Conservation (phyloP, 2,329 filamentous ascomycete species). For the Kalmusia sp. region DNA sequence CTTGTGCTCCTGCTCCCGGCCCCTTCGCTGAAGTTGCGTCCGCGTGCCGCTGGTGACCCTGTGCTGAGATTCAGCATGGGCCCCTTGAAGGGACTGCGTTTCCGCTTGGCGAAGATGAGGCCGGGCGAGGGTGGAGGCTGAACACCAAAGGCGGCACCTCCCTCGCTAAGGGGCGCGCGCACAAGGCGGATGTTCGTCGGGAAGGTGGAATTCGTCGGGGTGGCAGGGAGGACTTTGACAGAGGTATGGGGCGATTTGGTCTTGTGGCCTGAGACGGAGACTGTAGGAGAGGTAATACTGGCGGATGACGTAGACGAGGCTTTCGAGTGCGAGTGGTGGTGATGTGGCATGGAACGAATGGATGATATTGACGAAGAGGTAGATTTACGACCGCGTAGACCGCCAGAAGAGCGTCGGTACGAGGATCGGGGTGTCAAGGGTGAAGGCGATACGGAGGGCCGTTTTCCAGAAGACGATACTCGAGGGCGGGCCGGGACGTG, state of each 20-base stretch:
- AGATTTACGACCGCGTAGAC: constrained; percentile 89
- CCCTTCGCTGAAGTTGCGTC: neutral
- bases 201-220: constrained; percentile 75
- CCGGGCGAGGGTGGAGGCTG: constrained; percentile 67
- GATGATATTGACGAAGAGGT: constrained; percentile 95
- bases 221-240: constrained; percentile 93
- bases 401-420: constrained; percentile 81
- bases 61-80: constrained; percentile 64
- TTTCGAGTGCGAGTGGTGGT: constrained; percentile 89
- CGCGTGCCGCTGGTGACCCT: constrained; percentile 28
- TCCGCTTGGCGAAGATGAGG: constrained; percentile 81
- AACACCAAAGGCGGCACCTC: constrained; percentile 54
- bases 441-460: constrained; percentile 83
- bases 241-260: constrained; percentile 80
- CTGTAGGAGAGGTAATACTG: constrained; percentile 61
- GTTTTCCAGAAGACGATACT: constrained; percentile 51
- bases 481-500: constrained; percentile 51
- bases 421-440: constrained; percentile 88
- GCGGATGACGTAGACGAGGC: constrained; percentile 88
- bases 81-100: constrained; percentile 82
- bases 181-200: constrained; percentile 87
- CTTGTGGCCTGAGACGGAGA: constrained; percentile 62
- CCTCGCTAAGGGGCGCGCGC: constrained; percentile 61
- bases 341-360: constrained; percentile 77
- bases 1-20: constrained; percentile 57